Evolutionary conservation across 2,329 filamentous ascomycete genomes (phyloP).

Genomic region (Diaporthe vaccinii): DNA sequence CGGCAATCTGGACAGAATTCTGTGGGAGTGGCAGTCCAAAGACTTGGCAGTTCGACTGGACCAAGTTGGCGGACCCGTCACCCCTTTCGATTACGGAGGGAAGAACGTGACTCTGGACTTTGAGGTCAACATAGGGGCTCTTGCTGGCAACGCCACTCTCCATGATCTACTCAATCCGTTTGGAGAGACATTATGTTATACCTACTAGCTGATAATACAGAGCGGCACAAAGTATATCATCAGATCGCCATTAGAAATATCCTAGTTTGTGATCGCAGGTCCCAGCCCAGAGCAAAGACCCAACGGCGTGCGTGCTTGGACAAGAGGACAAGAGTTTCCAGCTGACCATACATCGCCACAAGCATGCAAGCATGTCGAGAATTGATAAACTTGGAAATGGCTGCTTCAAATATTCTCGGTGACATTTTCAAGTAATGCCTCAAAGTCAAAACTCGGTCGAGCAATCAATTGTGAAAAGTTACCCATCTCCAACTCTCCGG

Average conservation of each 20-base stretch:
- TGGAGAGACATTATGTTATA: neutral
- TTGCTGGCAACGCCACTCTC: neutral
- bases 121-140: neutral
- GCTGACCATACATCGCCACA: no score
- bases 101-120: neutral
- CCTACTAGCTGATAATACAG: neutral
- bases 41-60: neutral
- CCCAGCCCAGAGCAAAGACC: neutral
- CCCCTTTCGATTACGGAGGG: neutral
- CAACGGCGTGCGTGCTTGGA: no score
- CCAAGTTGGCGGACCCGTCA: neutral
- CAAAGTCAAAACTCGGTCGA: no score
- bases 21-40: conserved; percentile 8
- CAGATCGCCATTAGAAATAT: neutral
- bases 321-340: neutral
- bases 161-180: neutral
- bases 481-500: neutral
- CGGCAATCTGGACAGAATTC: neutral
- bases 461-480: neutral
- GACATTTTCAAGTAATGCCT: neutral
- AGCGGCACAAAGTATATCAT: neutral
- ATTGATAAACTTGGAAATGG: neutral
- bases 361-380: neutral
- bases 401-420: neutral
- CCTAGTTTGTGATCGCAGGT: neutral